Percentiles rank a stretch among this genome's conserved stretches.
Evolutionary conservation across 225 moss, liverwort and hornwort species (phyloP).

Genomic region (Marchantia polymorpha): DNA sequence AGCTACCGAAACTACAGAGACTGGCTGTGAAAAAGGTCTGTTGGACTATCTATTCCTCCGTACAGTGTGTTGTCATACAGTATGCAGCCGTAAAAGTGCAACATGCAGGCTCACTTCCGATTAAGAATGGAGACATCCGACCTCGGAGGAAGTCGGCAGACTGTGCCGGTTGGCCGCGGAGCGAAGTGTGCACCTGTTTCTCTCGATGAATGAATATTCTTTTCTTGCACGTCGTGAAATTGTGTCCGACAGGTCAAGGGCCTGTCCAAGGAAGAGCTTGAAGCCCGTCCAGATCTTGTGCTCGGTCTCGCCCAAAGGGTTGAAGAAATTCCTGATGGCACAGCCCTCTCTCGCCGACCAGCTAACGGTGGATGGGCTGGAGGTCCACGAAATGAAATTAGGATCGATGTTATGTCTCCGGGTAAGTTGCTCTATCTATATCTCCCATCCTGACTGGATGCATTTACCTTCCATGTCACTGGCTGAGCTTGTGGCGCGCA

Average conservation of each 20-base stretch:
- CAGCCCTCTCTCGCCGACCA: slow-evolving; percentile 39
- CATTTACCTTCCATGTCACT: not conserved
- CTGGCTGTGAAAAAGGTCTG: slow-evolving; percentile 63
- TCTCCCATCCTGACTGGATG: not conserved
- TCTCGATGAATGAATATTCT: too few species aligned
- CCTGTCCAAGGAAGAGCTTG: slow-evolving; percentile 59
- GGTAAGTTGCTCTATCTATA: slow-evolving; percentile 29
- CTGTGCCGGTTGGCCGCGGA: not conserved
- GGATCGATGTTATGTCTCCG: slow-evolving; percentile 61
- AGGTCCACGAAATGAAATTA: slow-evolving; percentile 59
- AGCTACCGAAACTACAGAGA: slow-evolving; percentile 65
- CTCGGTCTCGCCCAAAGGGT: slow-evolving; percentile 59
- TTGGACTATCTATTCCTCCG: not conserved
- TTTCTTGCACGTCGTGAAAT: not conserved
- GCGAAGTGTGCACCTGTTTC: not conserved
- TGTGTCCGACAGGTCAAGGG: slow-evolving; percentile 51
- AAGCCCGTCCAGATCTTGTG: slow-evolving; percentile 56
- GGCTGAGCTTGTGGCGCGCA: not conserved
- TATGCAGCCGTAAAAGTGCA: too few species aligned
- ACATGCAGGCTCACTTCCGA: too few species aligned
- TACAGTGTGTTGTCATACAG: too few species aligned
- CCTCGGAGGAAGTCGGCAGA: not conserved
- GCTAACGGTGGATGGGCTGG: slow-evolving; percentile 48
- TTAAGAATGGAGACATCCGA: too few species aligned
- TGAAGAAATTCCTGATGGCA: slow-evolving; percentile 70